Evolutionary conservation across 1,284 basidiomycete species (phyloP).

Genomic region (Puccinia novopanici): DNA sequence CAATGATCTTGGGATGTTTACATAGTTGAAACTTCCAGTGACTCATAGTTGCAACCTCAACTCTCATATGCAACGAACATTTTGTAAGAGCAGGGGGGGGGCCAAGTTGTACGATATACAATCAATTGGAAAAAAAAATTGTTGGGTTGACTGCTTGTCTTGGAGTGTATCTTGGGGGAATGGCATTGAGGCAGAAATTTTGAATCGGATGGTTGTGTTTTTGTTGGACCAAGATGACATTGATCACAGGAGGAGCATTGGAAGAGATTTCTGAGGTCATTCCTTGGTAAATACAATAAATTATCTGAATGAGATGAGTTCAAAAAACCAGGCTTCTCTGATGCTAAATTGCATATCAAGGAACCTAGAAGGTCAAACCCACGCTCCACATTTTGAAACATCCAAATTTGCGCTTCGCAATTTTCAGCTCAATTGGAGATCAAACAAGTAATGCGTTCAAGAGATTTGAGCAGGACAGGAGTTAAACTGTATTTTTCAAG

Average conservation of each 20-base stretch:
- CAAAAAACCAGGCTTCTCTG: background rate
- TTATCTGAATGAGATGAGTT: conserved; percentile 12
- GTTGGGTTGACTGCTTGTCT: too few species aligned
- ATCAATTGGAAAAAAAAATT: too few species aligned
- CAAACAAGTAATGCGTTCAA: too few species aligned
- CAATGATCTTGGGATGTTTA: background rate
- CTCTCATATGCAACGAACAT: conserved; percentile 32
- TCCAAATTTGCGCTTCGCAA: background rate
- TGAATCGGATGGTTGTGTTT: background rate
- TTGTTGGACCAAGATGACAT: conserved; percentile 1
- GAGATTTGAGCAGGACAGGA: too few species aligned
- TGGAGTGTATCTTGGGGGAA: too few species aligned
- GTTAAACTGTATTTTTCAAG: too few species aligned
- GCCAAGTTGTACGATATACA: too few species aligned
- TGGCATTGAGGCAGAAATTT: conserved; percentile 20
- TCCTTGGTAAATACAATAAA: conserved; percentile 26
- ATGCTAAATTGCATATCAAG: conserved; percentile 33
- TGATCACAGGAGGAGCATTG: conserved; percentile 44
- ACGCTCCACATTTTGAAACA: conserved; percentile 28
- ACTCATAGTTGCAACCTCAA: conserved; percentile 20
- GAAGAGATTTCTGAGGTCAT: conserved; percentile 32
- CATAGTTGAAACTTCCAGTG: conserved; percentile 43
- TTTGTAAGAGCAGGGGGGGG: background rate
- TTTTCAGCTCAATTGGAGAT: background rate
- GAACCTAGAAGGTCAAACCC: conserved; percentile 44